These are phyloP conservation scores for Paracoccidioides brasiliensis DNA, from an alignment of 2,329 filamentous ascomycete genomes.

Conservation along the genomic window DNA sequence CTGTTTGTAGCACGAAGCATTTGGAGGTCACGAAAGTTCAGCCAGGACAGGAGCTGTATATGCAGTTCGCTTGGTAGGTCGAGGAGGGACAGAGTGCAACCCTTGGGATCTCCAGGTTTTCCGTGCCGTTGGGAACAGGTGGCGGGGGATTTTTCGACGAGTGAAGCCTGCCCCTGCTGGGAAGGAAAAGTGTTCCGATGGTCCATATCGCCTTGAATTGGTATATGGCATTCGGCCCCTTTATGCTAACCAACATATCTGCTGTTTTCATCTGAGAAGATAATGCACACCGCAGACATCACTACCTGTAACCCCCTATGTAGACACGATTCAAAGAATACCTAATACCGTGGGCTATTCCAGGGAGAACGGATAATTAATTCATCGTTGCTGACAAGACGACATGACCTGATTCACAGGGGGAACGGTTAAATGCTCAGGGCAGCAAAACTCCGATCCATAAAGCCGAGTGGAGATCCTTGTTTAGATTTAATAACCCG, in stretches of 20 bases:
- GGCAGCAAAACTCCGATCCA: no score
- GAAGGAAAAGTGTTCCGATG: background rate
- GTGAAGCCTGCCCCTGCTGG: no score
- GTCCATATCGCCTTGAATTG: background rate
- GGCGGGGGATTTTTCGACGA: background rate
- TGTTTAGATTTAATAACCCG: no score
- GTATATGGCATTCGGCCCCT: background rate
- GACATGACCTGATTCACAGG: no score
- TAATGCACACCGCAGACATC: background rate
- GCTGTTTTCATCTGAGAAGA: background rate
- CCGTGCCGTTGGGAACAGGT: background rate
- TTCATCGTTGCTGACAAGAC: no score
- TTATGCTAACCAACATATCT: background rate
- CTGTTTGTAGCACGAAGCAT: slow-evolving; percentile 9
- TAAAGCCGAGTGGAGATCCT: no score
- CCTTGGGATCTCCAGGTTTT: background rate
- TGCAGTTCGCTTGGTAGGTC: slow-evolving; percentile 9
- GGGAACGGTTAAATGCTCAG: no score
- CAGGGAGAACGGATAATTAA: no score
- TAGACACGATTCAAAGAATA: no score
- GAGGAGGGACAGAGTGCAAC: background rate
- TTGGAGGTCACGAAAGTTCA: slow-evolving; percentile 7
- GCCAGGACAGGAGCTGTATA: slow-evolving; percentile 6
- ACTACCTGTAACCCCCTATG: no score
- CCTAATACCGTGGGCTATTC: no score